Percentiles rank a stretch among this genome's conserved stretches.
Evolutionary conservation across 768 basidiomycete genomes (phyloP).

Genomic region (Hemileccinum impolitum): DNA sequence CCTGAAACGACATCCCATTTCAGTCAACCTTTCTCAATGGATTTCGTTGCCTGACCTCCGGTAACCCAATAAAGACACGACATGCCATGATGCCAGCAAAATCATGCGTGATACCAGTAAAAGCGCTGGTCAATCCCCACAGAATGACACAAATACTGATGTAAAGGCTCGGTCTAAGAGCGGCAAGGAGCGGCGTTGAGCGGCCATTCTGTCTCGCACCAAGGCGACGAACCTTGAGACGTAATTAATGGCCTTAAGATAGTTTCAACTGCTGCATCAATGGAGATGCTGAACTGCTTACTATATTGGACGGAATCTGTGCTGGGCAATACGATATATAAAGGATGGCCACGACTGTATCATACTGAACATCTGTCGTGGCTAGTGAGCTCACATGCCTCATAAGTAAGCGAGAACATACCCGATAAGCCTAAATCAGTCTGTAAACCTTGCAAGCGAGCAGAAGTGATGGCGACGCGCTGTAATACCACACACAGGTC

Average conservation of each 20-base stretch:
- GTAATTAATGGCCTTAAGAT: conserved; percentile 48
- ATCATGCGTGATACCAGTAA: conserved; percentile 59
- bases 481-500: conserved; percentile 15
- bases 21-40: background rate
- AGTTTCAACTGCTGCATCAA: background rate
- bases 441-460: conserved; percentile 49
- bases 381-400: background rate
- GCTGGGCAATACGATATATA: conserved; percentile 62
- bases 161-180: conserved; percentile 54
- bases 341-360: conserved; percentile 50
- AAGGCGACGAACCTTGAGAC: conserved; percentile 40
- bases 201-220: background rate
- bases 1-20: conserved; percentile 23
- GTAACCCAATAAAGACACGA: conserved; percentile 60
- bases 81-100: conserved; percentile 54
- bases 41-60: conserved; percentile 34
- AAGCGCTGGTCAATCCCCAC: conserved; percentile 62
- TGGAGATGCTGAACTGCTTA: background rate
- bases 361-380: conserved; percentile 50
- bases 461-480: conserved; percentile 49
- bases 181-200: background rate
- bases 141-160: conserved; percentile 57
- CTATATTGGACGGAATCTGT: conserved; percentile 37
- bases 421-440: conserved; percentile 46
- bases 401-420: conserved; percentile 10